A percentile compares a stretch with the other conserved stretches of the same genome.
phyloP scores from a whole-genome alignment of 1,284 basidiomycete genomes.

The Pisolithus thermaeus region DNA sequence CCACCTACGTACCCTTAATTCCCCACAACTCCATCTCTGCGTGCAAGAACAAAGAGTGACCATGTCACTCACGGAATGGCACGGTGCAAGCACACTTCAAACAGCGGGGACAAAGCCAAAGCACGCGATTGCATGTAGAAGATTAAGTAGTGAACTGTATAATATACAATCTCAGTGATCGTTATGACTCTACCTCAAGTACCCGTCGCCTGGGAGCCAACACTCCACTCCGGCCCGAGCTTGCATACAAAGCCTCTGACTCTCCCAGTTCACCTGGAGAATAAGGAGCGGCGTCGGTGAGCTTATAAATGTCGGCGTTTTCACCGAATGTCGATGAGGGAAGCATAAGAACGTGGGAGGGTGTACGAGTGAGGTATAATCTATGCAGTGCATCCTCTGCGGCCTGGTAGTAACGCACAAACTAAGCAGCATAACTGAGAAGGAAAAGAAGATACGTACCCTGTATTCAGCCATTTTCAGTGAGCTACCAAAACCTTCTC shows the following conservation, averaged over 20 bases:
- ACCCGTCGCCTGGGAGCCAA: constrained; percentile 25
- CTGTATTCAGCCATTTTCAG: constrained; percentile 91
- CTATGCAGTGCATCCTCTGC: constrained; percentile 81
- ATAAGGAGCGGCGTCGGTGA: constrained; percentile 37
- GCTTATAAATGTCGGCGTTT: constrained; percentile 20
- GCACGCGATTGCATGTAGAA: no score
- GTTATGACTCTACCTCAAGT: constrained; percentile 10
- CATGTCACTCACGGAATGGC: no score
- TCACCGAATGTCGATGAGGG: constrained; percentile 47
- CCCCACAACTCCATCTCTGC: no score
- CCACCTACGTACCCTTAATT: no score
- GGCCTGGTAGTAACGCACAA: constrained; percentile 41
- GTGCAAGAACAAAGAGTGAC: no score
- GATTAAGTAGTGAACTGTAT: no score
- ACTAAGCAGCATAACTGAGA: not conserved
- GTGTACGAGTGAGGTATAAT: constrained; percentile 59
- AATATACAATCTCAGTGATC: no score
- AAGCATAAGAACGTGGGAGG: no score
- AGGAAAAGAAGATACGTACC: not conserved
- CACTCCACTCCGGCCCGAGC: constrained; percentile 44
- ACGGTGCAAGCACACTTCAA: no score
- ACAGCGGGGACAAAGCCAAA: no score
- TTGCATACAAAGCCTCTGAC: constrained; percentile 63
- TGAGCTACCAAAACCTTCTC: constrained; percentile 92
- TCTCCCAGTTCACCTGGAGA: constrained; percentile 49